Evolutionary conservation across 2,329 filamentous ascomycete species (phyloP).

Genomic region (Clonostachys solani): DNA sequence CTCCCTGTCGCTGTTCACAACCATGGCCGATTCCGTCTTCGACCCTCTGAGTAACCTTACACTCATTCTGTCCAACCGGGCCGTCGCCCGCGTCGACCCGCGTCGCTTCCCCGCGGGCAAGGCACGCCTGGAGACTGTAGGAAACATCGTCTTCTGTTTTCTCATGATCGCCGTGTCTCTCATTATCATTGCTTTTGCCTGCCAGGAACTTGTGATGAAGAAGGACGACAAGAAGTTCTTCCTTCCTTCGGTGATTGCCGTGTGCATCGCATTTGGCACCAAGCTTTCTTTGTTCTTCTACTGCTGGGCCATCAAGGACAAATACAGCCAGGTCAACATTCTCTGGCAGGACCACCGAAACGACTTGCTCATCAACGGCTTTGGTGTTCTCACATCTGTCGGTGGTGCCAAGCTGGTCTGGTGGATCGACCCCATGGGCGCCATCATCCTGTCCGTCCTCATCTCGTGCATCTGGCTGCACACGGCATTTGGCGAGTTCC

Average conservation of each 20-base stretch:
- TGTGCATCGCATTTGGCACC: slow-evolving; percentile 77
- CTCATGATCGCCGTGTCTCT: slow-evolving; percentile 91
- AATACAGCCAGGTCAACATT: slow-evolving; percentile 87
- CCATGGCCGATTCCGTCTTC: slow-evolving; percentile 93
- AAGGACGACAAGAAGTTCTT: slow-evolving; percentile 63
- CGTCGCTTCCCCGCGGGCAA: slow-evolving; percentile 88
- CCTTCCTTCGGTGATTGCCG: slow-evolving; percentile 79
- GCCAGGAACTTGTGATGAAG: slow-evolving; percentile 59
- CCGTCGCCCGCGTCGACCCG: slow-evolving; percentile 81
- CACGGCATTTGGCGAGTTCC: slow-evolving; percentile 85
- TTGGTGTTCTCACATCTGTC: slow-evolving; percentile 87
- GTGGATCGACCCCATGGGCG: slow-evolving; percentile 95
- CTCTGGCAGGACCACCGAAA: slow-evolving; percentile 97
- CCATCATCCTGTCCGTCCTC: slow-evolving; percentile 74
- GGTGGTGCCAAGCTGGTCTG: slow-evolving; percentile 82
- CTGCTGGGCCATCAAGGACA: slow-evolving; percentile 86
- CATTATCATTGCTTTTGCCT: slow-evolving; percentile 87
- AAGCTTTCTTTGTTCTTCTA: slow-evolving; percentile 85
- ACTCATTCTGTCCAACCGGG: slow-evolving; percentile 80
- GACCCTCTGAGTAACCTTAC: slow-evolving; percentile 88
- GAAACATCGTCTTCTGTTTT: slow-evolving; percentile 95
- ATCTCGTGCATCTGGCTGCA: slow-evolving; percentile 79
- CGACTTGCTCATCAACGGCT: slow-evolving; percentile 93
- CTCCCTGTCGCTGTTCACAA: slow-evolving; percentile 95
- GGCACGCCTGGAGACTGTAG: slow-evolving; percentile 88